Percentiles rank a stretch among this genome's conserved stretches.
phyloP scores from a whole-genome alignment of 2,329 filamentous ascomycete species.

The Apiospora phragmitis region DNA sequence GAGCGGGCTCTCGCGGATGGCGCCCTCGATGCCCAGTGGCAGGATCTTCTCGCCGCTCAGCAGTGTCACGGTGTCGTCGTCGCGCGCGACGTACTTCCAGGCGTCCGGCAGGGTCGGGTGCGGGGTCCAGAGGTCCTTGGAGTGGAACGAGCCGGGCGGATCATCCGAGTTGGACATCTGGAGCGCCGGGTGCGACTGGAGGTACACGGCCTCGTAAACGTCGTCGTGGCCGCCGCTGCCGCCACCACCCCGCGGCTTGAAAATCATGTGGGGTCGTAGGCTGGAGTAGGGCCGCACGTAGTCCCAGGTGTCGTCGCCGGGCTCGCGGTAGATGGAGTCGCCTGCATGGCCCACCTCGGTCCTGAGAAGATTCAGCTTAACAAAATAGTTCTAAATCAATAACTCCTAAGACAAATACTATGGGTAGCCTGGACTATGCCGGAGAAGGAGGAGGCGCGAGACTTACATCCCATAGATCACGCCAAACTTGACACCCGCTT shows the following conservation, averaged over 20 bases:
- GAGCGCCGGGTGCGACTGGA: conserved; percentile 26
- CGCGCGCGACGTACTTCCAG: conserved; percentile 39
- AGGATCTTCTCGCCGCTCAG: conserved; percentile 41
- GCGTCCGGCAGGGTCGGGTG: conserved; percentile 36
- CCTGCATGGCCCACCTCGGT: conserved; percentile 44
- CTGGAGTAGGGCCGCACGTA: conserved; percentile 40
- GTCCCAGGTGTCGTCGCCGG: conserved; percentile 40
- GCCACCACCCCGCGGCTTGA: conserved; percentile 25
- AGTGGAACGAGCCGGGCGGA: conserved; percentile 37
- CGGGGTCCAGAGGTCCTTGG: conserved; percentile 36
- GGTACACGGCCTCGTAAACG: conserved; percentile 36
- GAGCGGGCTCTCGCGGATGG: conserved; percentile 32
- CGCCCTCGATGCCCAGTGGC: conserved; percentile 35
- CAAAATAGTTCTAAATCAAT: not conserved
- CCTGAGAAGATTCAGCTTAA: conserved; percentile 24
- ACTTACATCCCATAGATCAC: conserved; percentile 42
- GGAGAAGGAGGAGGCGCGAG: not conserved
- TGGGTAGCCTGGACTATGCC: not conserved
- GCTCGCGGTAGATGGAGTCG: conserved; percentile 39
- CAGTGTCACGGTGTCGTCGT: conserved; percentile 39
- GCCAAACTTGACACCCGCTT: conserved; percentile 36
- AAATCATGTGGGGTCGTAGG: conserved; percentile 36
- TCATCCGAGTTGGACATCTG: conserved; percentile 36
- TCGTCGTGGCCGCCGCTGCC: conserved; percentile 25
- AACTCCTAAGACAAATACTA: not conserved